Conservation (phyloP, 2,329 filamentous ascomycete genomes). For the Alternaria brassicae region DNA sequence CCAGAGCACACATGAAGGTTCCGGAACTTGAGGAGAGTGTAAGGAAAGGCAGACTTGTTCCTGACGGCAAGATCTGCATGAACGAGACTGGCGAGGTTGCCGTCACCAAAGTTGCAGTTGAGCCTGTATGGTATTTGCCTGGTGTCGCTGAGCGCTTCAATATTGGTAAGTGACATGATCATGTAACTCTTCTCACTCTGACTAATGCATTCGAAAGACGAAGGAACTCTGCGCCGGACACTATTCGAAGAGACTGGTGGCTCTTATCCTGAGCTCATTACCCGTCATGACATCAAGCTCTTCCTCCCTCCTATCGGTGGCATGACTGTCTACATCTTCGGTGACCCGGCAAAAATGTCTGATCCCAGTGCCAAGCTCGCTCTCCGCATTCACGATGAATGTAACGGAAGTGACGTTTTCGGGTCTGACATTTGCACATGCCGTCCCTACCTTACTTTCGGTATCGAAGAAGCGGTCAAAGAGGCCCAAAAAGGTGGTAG, state of each 20-base stretch:
- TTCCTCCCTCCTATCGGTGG: conserved; percentile 96
- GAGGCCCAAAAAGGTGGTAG: conserved; percentile 93
- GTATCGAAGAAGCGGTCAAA: conserved; percentile 96
- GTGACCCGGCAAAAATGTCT: conserved; percentile 91
- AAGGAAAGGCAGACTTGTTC: conserved; percentile 73
- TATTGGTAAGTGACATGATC: conserved; percentile 65
- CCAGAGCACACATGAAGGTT: conserved; percentile 94
- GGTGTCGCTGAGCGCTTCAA: conserved; percentile 87
- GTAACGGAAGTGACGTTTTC: conserved; percentile 97
- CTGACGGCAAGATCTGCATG: conserved; percentile 88
- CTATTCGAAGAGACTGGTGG: conserved; percentile 96
- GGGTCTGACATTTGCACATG: conserved; percentile 98
- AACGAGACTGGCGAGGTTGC: conserved; percentile 86
- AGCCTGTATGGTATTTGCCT: conserved; percentile 73
- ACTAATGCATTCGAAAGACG: conserved; percentile 62
- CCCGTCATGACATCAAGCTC: conserved; percentile 89
- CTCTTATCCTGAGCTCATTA: conserved; percentile 96
- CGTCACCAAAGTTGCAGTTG: conserved; percentile 96
- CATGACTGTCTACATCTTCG: conserved; percentile 95
- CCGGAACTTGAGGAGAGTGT: conserved; percentile 93
- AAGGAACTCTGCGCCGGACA: conserved; percentile 82
- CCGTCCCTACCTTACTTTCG: conserved; percentile 92
- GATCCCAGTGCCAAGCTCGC: conserved; percentile 82
- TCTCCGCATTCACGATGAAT: conserved; percentile 84
- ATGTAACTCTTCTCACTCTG: not conserved